Conservation (phyloP, 83 land plant genomes). For the Thuja plicata region DNA sequence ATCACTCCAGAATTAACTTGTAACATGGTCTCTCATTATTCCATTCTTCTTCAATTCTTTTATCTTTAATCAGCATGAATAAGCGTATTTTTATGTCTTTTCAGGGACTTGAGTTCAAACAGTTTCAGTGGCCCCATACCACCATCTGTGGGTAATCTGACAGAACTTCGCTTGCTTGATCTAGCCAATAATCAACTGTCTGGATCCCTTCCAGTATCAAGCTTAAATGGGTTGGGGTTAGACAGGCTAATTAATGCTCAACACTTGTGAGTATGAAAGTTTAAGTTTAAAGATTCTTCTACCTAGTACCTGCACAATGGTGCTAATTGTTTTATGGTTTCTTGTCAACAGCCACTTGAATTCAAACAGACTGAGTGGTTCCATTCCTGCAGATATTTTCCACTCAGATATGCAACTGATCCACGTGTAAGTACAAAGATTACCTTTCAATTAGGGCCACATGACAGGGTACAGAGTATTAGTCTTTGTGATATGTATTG, state of each 20-base stretch:
- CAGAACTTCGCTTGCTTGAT: conserved; percentile 38
- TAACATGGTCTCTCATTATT: background rate
- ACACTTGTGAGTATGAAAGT: conserved; percentile 38
- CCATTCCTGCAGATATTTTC: conserved; percentile 57
- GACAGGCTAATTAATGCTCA: conserved; percentile 27
- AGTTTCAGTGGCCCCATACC: conserved; percentile 39
- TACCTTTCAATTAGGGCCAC: background rate
- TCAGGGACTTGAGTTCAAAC: conserved; percentile 42
- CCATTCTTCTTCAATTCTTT: background rate
- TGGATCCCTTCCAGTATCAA: conserved; percentile 43
- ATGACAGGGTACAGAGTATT: background rate
- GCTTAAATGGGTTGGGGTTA: conserved; percentile 25
- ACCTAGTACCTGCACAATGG: background rate
- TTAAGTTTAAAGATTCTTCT: background rate
- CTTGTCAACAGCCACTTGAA: conserved; percentile 57
- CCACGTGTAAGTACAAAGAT: conserved; percentile 55
- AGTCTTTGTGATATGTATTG: background rate
- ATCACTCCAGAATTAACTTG: background rate
- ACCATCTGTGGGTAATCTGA: conserved; percentile 35
- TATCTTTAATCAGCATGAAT: background rate
- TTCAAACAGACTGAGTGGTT: conserved; percentile 59
- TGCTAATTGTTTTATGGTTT: background rate
- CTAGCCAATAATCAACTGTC: conserved; percentile 30
- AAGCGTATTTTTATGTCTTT: background rate
- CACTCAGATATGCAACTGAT: conserved; percentile 53